Evolutionary conservation across 768 basidiomycete species (phyloP).

Genomic region (Auricularia sp.): DNA sequence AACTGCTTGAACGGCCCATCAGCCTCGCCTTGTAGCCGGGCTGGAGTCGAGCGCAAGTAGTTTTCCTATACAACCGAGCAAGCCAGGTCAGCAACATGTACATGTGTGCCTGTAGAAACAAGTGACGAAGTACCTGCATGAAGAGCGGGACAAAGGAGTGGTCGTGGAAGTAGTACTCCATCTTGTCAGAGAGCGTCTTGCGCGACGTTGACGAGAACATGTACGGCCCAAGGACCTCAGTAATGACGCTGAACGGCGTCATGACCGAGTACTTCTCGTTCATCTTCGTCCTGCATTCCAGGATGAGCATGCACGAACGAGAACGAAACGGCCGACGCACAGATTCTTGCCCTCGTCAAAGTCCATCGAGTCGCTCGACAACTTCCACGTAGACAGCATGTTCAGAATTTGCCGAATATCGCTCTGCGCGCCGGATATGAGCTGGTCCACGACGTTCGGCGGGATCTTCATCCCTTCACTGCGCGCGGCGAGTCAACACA

Average conservation of each 20-base stretch:
- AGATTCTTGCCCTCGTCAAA: slow-evolving; percentile 89
- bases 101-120: not conserved
- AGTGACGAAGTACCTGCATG: slow-evolving; percentile 57
- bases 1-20: slow-evolving; percentile 41
- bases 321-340: slow-evolving; percentile 35
- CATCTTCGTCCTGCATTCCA: slow-evolving; percentile 53
- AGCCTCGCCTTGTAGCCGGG: slow-evolving; percentile 37
- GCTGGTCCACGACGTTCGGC: slow-evolving; percentile 83
- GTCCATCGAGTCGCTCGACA: slow-evolving; percentile 70
- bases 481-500: not conserved
- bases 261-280: slow-evolving; percentile 89
- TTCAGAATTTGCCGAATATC: slow-evolving; percentile 97
- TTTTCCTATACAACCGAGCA: slow-evolving; percentile 56
- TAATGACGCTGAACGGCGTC: slow-evolving; percentile 88
- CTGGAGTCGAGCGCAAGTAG: slow-evolving; percentile 77
- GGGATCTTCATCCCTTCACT: slow-evolving; percentile 94
- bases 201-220: slow-evolving; percentile 74
- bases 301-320: not conserved
- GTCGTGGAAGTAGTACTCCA: slow-evolving; percentile 95
- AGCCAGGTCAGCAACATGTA: not conserved
- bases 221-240: slow-evolving; percentile 84
- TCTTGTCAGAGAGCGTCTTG: slow-evolving; percentile 80
- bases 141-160: slow-evolving; percentile 90
- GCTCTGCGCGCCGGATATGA: slow-evolving; percentile 79
- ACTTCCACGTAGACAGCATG: slow-evolving; percentile 95